These are phyloP conservation scores for Leptographium radiaticola DNA, from an alignment of 2,329 filamentous ascomycete species.

Conservation along the genomic window DNA sequence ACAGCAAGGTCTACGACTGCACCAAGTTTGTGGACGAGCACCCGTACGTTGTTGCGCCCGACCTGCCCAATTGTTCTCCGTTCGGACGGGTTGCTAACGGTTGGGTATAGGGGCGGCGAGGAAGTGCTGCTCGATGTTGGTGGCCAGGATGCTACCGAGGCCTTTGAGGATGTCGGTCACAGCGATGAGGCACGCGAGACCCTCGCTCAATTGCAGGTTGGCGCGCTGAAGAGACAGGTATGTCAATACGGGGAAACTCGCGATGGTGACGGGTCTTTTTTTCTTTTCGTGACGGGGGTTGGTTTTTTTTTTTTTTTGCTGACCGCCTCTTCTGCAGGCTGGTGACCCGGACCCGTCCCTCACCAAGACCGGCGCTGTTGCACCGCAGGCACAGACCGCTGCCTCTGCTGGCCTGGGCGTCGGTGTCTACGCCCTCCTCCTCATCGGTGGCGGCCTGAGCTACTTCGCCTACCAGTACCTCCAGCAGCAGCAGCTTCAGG, in stretches of 20 bases:
- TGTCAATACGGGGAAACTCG: conserved; percentile 15
- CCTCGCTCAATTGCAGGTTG: conserved; percentile 63
- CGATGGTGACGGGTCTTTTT: not conserved
- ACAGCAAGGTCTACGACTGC: conserved; percentile 92
- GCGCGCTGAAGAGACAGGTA: conserved; percentile 70
- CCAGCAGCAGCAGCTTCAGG: conserved; percentile 35
- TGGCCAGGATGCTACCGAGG: conserved; percentile 92
- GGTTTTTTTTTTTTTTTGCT: not conserved
- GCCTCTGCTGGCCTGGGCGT: conserved; percentile 51
- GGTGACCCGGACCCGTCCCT: conserved; percentile 67
- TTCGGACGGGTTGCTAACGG: not conserved
- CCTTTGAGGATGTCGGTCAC: conserved; percentile 98
- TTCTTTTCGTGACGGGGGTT: not conserved
- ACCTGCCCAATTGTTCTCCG: not conserved
- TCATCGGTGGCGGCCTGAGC: conserved; percentile 63
- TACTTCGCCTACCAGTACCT: conserved; percentile 82
- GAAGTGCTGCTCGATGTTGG: conserved; percentile 94
- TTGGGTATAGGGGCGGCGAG: conserved; percentile 67
- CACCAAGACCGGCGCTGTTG: conserved; percentile 32
- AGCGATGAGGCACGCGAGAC: conserved; percentile 96
- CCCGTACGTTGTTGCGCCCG: conserved; percentile 42
- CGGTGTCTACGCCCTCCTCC: conserved; percentile 67
- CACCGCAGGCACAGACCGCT: conserved; percentile 33
- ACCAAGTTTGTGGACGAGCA: conserved; percentile 93
- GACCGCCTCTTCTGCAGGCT: conserved; percentile 31